Evolutionary conservation across 257 asterid species (phyloP), one percentile per base, ranked within the genome.

Genomic region (Capsicum baccatum): DNA sequence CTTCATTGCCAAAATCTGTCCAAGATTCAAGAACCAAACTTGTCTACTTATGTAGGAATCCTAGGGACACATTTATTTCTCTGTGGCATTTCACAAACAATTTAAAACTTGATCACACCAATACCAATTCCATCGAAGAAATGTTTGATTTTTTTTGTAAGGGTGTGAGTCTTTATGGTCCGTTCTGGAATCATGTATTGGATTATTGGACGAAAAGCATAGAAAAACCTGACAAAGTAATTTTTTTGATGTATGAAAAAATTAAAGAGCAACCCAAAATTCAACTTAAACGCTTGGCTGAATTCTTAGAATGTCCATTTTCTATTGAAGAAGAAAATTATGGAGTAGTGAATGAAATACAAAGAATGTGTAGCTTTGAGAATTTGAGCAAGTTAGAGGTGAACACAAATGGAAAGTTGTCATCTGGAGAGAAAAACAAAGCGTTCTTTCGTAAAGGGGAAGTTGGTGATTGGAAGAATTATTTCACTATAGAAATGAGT

Each of bases 171-270:
- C 0, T 21, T 1, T 63, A 16, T 64, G 85, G 81, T 39, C 88
- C 88, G 1, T 76, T 85, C 64, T 85, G 88, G 81, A 83, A 82
- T 85, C 79, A 21, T 12, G 50, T 42, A 56, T 70, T 70, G 4
- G 35, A 17, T 15, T 82, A 73, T 21, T 63, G 88, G 66, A 74
- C 55, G 1, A 8, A 47, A 76, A 82, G 84, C 15, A 80, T 85
- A 54, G 35, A 85, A 69, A 57, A 57, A 0, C 54, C 85, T 13
- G 13, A 57, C 0, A 85, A 17, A 14, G 82, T 85, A 19, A 16
- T 85, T 69, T 85, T 85, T 26, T 56, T 80, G 50, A 85, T 58
- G 63, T 85, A 85, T 8, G 87, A 85, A 47, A 55, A 84, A 42
- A 37, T 67, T 44, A 68, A 66, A 48, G 54, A 55, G 13, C 68